These are phyloP conservation scores for Cyberlindnera nakhonratchasimensis DNA, from an alignment of 805 yeast species.

Conservation along the genomic window DNA sequence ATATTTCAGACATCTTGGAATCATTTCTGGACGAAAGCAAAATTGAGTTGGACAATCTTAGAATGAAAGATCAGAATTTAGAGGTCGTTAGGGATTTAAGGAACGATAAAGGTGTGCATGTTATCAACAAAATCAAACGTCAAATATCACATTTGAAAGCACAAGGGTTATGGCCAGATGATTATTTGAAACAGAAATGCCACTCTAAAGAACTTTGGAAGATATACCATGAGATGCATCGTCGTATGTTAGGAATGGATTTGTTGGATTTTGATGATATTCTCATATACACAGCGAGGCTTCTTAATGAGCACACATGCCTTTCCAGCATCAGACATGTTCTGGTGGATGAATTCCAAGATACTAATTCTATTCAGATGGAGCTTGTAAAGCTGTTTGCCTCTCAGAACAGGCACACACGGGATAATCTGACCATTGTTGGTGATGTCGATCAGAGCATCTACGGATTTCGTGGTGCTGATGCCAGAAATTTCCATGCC, in stretches of 20 bases:
- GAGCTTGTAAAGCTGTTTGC: slow-evolving; percentile 58
- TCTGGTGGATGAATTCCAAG: slow-evolving; percentile 92
- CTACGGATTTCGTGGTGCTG: slow-evolving; percentile 83
- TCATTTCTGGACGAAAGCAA: slow-evolving; percentile 29
- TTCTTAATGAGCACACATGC: slow-evolving; percentile 35
- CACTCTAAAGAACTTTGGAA: slow-evolving; percentile 33
- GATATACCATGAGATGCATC: slow-evolving; percentile 54
- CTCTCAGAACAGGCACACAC: slow-evolving; percentile 34
- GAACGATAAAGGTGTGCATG: slow-evolving; percentile 11
- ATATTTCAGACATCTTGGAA: slow-evolving; percentile 44
- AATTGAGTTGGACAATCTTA: slow-evolving; percentile 1
- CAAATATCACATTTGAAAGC: slow-evolving; percentile 56
- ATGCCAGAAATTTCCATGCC: slow-evolving; percentile 56
- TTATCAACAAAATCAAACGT: slow-evolving; percentile 6
- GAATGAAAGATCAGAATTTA: slow-evolving; percentile 3
- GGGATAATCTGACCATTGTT: slow-evolving; percentile 72
- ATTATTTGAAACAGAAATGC: slow-evolving; percentile 29
- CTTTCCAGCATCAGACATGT: slow-evolving; percentile 53
- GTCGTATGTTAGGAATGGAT: slow-evolving; percentile 37
- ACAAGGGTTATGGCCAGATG: slow-evolving; percentile 42
- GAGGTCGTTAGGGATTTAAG: slow-evolving; percentile 8
- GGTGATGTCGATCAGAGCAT: slow-evolving; percentile 98
- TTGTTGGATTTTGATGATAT: slow-evolving; percentile 84
- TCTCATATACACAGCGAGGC: slow-evolving; percentile 48
- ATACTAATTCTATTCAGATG: slow-evolving; percentile 77